Conservation (phyloP, 2,329 filamentous ascomycete species). For the Ophiocordyceps robertsii region DNA sequence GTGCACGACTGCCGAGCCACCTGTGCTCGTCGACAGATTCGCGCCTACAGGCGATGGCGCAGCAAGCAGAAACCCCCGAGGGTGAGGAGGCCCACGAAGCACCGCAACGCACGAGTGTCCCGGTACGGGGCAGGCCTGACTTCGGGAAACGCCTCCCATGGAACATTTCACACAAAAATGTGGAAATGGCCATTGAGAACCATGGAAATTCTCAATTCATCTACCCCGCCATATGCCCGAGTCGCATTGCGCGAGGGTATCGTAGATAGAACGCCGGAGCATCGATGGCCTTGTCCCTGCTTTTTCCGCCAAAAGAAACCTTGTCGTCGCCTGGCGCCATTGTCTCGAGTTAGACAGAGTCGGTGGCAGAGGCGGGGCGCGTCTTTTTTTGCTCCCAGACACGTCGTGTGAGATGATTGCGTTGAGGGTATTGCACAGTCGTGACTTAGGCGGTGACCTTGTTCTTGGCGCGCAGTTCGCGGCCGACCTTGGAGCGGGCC, state of each 20-base stretch:
- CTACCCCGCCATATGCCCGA: constrained; percentile 23
- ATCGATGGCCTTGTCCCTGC: constrained; percentile 21
- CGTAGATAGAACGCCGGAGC: constrained; percentile 25
- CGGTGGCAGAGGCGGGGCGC: not conserved
- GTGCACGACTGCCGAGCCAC: not conserved
- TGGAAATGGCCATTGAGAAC: constrained; percentile 65
- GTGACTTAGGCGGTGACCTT: constrained; percentile 44
- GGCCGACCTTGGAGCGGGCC: constrained; percentile 69
- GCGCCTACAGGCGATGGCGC: not conserved
- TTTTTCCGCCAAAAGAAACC: constrained; percentile 6
- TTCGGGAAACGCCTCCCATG: constrained; percentile 67
- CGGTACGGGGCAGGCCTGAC: constrained; percentile 16
- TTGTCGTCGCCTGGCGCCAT: constrained; percentile 5
- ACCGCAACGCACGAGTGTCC: constrained; percentile 3
- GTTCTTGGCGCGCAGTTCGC: constrained; percentile 62
- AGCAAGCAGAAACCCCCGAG: not conserved
- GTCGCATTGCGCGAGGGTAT: constrained; percentile 15
- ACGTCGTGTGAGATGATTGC: not conserved
- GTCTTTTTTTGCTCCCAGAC: not conserved
- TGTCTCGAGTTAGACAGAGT: not conserved
- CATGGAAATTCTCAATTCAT: constrained; percentile 27
- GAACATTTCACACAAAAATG: constrained; percentile 52
- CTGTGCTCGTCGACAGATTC: not conserved
- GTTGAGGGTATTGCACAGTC: not conserved
- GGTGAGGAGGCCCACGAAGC: not conserved